Evolutionary conservation across 2,329 filamentous ascomycete genomes (phyloP).

Genomic region (Ascochyta clinopodiicola): DNA sequence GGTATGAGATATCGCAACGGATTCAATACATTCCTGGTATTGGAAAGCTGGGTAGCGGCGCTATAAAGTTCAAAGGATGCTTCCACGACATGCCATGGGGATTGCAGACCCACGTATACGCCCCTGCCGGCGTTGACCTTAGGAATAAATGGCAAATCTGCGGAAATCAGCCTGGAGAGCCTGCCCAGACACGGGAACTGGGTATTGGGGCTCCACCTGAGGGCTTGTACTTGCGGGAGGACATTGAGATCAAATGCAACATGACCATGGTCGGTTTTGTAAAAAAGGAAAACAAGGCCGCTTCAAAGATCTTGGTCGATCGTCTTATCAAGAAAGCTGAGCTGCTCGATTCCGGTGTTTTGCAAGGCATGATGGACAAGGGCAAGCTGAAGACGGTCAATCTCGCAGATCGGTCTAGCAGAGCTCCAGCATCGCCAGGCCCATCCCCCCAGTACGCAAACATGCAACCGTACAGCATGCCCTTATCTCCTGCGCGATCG

Average conservation of each 20-base stretch:
- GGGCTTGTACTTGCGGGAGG: constrained; percentile 72
- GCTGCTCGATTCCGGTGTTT: constrained; percentile 68
- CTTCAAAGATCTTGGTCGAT: constrained; percentile 71
- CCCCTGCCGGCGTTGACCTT: constrained; percentile 70
- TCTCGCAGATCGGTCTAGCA: constrained; percentile 48
- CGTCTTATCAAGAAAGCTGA: constrained; percentile 75
- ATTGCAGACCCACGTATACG: constrained; percentile 74
- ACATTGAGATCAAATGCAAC: constrained; percentile 75
- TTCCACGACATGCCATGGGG: constrained; percentile 77
- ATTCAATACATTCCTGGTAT: constrained; percentile 72
- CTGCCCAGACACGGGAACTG: constrained; percentile 67
- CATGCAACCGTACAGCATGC: constrained; percentile 36
- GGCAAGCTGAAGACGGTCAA: constrained; percentile 68
- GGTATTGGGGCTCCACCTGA: constrained; percentile 69
- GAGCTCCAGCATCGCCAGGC: constrained; percentile 6
- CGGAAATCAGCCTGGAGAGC: constrained; percentile 73
- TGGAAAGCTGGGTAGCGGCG: constrained; percentile 68
- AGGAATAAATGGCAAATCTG: constrained; percentile 72
- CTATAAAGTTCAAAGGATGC: constrained; percentile 73
- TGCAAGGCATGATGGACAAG: constrained; percentile 72
- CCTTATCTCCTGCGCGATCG: constrained; percentile 34
- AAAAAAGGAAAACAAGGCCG: constrained; percentile 70
- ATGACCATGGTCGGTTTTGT: constrained; percentile 70
- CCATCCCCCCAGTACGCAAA: constrained; percentile 31
- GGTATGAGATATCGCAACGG: constrained; percentile 75